These are phyloP conservation scores for Tuber aestivum DNA, from an alignment of 495 filamentous ascomycete species.

Conservation along the genomic window DNA sequence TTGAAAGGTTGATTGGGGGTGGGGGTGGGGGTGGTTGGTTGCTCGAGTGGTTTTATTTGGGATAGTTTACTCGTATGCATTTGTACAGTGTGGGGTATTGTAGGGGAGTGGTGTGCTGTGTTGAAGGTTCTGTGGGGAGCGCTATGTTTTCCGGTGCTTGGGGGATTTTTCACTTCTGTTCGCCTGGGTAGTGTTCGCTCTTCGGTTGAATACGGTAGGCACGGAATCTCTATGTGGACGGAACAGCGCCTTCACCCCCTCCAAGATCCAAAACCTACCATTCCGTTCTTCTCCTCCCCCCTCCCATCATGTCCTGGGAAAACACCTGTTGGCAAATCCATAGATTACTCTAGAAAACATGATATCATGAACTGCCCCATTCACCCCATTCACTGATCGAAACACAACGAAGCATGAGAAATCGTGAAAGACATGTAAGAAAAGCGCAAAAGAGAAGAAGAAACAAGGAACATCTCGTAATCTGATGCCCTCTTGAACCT, in stretches of 20 bases:
- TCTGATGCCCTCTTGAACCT: not conserved
- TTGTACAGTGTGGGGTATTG: not conserved
- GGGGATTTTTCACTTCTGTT: not conserved
- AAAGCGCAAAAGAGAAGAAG: not conserved
- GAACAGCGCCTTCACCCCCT: not conserved
- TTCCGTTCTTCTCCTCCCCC: not conserved
- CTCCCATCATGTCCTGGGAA: not conserved
- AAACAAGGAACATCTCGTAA: not conserved
- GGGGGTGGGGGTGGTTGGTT: not conserved
- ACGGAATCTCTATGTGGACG: not conserved
- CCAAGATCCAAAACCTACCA: not conserved
- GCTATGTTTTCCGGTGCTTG: no score
- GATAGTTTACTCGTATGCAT: not conserved
- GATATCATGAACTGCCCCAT: not conserved
- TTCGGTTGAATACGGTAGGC: not conserved
- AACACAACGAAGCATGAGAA: not conserved
- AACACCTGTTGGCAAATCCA: not conserved
- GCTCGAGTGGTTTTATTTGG: not conserved
- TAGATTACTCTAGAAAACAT: constrained; percentile 4
- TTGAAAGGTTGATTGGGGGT: not conserved
- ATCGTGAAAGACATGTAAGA: not conserved
- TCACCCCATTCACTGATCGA: not conserved
- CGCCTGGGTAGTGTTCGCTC: not conserved
- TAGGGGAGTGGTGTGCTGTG: not conserved
- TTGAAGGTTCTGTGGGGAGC: no score